A percentile compares a stretch with the other conserved stretches of the same genome.
Evolutionary conservation across 2,329 filamentous ascomycete species (phyloP).

Genomic region (Nectriaceae sp.): DNA sequence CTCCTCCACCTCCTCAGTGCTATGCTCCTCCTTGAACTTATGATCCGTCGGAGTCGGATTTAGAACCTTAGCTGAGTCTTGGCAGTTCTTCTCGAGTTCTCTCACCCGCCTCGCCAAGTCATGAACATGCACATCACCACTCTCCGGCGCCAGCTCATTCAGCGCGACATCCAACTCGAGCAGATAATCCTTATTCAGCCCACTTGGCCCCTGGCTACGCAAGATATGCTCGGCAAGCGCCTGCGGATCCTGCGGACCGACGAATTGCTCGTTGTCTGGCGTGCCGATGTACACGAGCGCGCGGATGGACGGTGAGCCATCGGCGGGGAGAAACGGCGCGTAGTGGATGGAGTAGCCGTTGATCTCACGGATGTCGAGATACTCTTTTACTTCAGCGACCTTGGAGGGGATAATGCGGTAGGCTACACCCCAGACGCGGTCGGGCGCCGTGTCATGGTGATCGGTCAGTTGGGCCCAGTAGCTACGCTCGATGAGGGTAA

Average conservation of each 20-base stretch:
- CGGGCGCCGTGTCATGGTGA: slow-evolving; percentile 60
- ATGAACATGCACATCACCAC: slow-evolving; percentile 79
- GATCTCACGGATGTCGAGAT: slow-evolving; percentile 95
- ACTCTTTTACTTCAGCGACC: slow-evolving; percentile 80
- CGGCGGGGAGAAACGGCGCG: slow-evolving; percentile 71
- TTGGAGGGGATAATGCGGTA: slow-evolving; percentile 76
- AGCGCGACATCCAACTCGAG: slow-evolving; percentile 78
- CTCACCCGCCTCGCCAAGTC: slow-evolving; percentile 77
- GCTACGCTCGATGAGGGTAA: slow-evolving; percentile 82
- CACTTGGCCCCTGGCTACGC: slow-evolving; percentile 77
- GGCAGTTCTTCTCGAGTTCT: slow-evolving; percentile 46
- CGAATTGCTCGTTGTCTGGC: slow-evolving; percentile 89
- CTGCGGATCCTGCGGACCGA: slow-evolving; percentile 79
- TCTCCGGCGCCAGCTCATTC: slow-evolving; percentile 70
- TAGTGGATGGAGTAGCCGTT: slow-evolving; percentile 96
- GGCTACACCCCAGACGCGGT: slow-evolving; percentile 86
- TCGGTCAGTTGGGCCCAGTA: slow-evolving; percentile 82
- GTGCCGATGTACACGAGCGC: slow-evolving; percentile 91
- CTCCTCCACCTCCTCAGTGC: slow-evolving; percentile 33
- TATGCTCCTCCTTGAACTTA: slow-evolving; percentile 26
- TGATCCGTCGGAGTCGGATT: slow-evolving; percentile 12
- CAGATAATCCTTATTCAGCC: slow-evolving; percentile 87
- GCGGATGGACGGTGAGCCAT: slow-evolving; percentile 43
- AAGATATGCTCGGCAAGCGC: slow-evolving; percentile 79
- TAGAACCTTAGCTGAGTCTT: slow-evolving; percentile 11